phyloP scores from a whole-genome alignment of 1,284 basidiomycete species.

The Agroathelia rolfsii region DNA sequence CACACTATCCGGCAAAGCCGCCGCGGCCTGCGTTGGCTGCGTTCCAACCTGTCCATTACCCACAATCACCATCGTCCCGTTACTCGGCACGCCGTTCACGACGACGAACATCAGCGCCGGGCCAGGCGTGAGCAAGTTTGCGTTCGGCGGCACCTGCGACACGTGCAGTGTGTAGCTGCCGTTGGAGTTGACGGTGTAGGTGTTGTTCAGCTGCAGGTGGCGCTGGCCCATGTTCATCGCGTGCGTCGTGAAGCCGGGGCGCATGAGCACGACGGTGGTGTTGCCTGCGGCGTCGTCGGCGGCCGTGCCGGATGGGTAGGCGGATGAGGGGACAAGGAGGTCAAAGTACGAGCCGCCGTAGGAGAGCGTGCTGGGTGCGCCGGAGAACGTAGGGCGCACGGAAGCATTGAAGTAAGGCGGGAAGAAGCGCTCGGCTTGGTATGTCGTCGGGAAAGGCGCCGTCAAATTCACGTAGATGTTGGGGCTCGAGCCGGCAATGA shows the following conservation, averaged over 20 bases:
- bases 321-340: constrained; percentile 20
- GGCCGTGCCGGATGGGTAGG: constrained; percentile 37
- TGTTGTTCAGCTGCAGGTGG: constrained; percentile 66
- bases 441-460: constrained; percentile 75
- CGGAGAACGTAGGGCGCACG: constrained; percentile 61
- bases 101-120: constrained; percentile 77
- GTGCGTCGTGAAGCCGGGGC: constrained; percentile 90
- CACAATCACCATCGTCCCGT: constrained; percentile 65
- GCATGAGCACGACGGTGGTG: constrained; percentile 74
- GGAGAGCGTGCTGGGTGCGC: constrained; percentile 61
- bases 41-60: constrained; percentile 71
- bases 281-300: constrained; percentile 63
- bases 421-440: constrained; percentile 82
- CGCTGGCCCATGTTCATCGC: constrained; percentile 92
- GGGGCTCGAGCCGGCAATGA: constrained; percentile 89
- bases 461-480: constrained; percentile 74
- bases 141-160: constrained; percentile 71
- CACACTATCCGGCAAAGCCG: constrained; percentile 45
- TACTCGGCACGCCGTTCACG: constrained; percentile 78
- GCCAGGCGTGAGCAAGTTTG: constrained; percentile 80
- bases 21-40: constrained; percentile 42
- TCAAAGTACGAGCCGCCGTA: constrained; percentile 86
- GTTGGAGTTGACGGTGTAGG: constrained; percentile 73
- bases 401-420: constrained; percentile 73
- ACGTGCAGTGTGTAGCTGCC: constrained; percentile 70